phyloP scores from a whole-genome alignment of 257 asterid genomes.

The Solanum peruvianum region DNA sequence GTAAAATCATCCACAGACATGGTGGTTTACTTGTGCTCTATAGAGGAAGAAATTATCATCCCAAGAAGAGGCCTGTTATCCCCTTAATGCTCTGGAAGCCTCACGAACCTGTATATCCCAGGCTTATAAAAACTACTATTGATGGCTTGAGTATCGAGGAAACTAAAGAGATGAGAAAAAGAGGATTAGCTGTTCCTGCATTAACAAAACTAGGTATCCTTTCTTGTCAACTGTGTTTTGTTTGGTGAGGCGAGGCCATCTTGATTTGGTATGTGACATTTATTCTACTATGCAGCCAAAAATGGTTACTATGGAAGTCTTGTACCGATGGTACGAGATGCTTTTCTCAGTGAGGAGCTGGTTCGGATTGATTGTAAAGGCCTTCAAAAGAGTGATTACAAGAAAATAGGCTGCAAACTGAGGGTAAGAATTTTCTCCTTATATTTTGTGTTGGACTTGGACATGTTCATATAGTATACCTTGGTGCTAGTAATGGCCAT shows the following conservation, averaged over 20 bases:
- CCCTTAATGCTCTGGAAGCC: conserved; percentile 97
- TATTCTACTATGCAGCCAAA: conserved; percentile 44
- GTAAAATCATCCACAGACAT: conserved; percentile 68
- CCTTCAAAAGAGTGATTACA: conserved; percentile 76
- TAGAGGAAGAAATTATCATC: conserved; percentile 69
- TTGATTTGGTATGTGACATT: background rate
- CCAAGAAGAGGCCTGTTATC: conserved; percentile 48
- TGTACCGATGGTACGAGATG: conserved; percentile 85
- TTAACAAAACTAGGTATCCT: conserved; percentile 69
- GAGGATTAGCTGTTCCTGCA: conserved; percentile 60
- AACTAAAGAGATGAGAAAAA: conserved; percentile 75
- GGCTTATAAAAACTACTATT: conserved; percentile 70
- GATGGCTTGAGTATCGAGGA: conserved; percentile 81
- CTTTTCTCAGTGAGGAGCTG: conserved; percentile 70
- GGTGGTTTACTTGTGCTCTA: conserved; percentile 60
- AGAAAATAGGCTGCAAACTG: conserved; percentile 87
- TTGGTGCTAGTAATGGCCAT: background rate
- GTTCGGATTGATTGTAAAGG: conserved; percentile 80
- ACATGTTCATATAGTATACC: background rate
- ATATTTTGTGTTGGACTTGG: background rate
- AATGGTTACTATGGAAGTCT: conserved; percentile 92
- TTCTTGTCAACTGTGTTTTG: background rate
- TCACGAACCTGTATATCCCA: conserved; percentile 88
- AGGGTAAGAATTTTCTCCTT: conserved; percentile 28
- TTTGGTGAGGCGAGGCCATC: background rate